phyloP scores from a whole-genome alignment of 2,329 filamentous ascomycete genomes.

The Juglanconis oblonga region DNA sequence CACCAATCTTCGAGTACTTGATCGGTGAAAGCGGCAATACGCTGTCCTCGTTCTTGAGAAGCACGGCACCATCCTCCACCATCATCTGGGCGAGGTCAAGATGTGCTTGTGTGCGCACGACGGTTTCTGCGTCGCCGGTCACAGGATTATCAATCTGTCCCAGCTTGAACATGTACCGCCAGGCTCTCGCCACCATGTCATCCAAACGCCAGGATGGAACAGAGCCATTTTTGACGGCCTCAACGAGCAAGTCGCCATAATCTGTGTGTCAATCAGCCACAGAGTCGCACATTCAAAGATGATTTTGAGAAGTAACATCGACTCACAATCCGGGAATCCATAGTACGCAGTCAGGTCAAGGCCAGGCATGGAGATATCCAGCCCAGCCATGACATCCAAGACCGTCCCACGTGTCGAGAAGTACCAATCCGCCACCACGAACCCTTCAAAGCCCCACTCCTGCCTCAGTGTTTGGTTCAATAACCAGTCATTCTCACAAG shows the following conservation, averaged over 20 bases:
- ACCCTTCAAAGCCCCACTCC: constrained; percentile 4
- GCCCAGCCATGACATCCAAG: not conserved
- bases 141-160: constrained; percentile 15
- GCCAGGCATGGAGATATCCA: not conserved
- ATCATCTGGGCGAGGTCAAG: constrained; percentile 9
- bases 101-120: constrained; percentile 15
- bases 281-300: too few relatives aligned
- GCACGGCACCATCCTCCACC: constrained; percentile 1
- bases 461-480: not conserved
- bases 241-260: not conserved
- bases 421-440: constrained; percentile 5
- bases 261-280: not conserved
- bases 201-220: not conserved
- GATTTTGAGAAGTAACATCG: too few relatives aligned
- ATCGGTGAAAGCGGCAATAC: constrained; percentile 6
- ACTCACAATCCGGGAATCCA: constrained; percentile 10
- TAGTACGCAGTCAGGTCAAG: constrained; percentile 4
- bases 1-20: constrained; percentile 15
- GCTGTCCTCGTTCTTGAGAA: constrained; percentile 15
- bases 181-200: constrained; percentile 6
- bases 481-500: constrained; percentile 4
- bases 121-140: constrained; percentile 6
- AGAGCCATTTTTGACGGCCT: not conserved
- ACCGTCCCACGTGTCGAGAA: not conserved
- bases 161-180: constrained; percentile 18